Evolutionary conservation across 108 stramenopile species (phyloP), one percentile per base, ranked within the genome.

Genomic region (Nitzschia sp.): DNA sequence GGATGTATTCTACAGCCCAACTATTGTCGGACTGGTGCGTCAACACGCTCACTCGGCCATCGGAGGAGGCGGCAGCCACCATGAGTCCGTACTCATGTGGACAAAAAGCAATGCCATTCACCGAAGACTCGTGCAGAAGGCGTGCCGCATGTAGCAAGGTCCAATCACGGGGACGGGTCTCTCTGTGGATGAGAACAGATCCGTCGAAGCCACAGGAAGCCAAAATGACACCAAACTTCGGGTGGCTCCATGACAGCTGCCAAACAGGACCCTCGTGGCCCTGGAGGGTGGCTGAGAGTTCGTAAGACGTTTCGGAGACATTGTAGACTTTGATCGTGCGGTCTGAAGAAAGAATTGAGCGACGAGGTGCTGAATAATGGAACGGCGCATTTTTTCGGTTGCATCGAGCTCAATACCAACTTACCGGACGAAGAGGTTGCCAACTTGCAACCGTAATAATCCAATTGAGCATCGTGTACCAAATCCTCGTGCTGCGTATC

Each of bases 401-500:
- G n/a, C n/a, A n/a, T n/a, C n/a, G n/a, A n/a, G n/a, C n/a, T n/a
- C n/a, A n/a, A n/a, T n/a, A n/a, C 57, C n/a, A n/a, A 72, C 86
- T 45, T 68, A 91, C 89, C 90, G 31, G 89, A 91, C 17, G 93
- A 95, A 54, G 82, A 87, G 4, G 97, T 98, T 54, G 97, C 97
- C 46, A 98, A 63, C 63, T 92, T 93, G 82, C 88, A 89, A 25
- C 95, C 94, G 76, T 98, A 98, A 67, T 94, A 97, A 80, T 98
- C 96, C 67, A 96, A 64, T 68, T 93, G 92, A 27, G 90, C 85
- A 78, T 98, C 97, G 56, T 98, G 97, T 22, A 98, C 90, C 80
- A 94, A 79, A 69, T 98, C 97, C 70, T 92, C 94, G 61, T 98
- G 97, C 76, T 95, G 92, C 1, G 97, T 96, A 52, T 96, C 96